Evolutionary conservation across 2,329 filamentous ascomycete genomes (phyloP).

Genomic region (Furcasterigmium furcatum): DNA sequence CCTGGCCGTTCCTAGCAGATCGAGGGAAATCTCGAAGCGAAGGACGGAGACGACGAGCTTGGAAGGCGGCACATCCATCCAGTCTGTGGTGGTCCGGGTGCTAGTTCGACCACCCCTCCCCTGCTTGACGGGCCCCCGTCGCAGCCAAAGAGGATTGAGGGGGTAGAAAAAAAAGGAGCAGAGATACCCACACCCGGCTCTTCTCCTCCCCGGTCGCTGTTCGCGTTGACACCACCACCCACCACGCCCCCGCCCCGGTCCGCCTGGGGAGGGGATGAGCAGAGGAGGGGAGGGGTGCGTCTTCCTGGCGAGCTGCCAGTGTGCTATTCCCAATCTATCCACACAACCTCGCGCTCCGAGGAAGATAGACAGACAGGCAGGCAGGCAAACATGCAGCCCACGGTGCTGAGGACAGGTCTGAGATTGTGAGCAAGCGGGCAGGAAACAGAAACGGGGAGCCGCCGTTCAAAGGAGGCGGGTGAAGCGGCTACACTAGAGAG

Average conservation of each 20-base stretch:
- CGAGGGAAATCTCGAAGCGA: too few species aligned
- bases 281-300: neutral
- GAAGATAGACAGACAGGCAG: too few species aligned
- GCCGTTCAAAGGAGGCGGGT: too few species aligned
- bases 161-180: neutral
- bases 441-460: too few species aligned
- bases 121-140: neutral
- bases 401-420: too few species aligned
- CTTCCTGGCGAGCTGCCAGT: conserved; percentile 2
- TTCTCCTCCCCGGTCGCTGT: neutral
- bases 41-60: too few species aligned
- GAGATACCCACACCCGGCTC: conserved; percentile 1
- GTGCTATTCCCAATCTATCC: conserved; percentile 11
- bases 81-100: too few species aligned
- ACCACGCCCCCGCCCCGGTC: neutral
- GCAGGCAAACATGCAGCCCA: too few species aligned
- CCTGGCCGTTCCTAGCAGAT: too few species aligned
- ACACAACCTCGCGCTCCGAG: conserved; percentile 7
- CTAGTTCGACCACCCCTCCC: neutral
- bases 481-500: too few species aligned
- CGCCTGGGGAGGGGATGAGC: neutral
- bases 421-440: too few species aligned
- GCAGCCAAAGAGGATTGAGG: neutral
- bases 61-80: too few species aligned
- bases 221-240: neutral